Evolutionary conservation across 2,329 filamentous ascomycete species (phyloP).

Genomic region (Paraphoma sp.): DNA sequence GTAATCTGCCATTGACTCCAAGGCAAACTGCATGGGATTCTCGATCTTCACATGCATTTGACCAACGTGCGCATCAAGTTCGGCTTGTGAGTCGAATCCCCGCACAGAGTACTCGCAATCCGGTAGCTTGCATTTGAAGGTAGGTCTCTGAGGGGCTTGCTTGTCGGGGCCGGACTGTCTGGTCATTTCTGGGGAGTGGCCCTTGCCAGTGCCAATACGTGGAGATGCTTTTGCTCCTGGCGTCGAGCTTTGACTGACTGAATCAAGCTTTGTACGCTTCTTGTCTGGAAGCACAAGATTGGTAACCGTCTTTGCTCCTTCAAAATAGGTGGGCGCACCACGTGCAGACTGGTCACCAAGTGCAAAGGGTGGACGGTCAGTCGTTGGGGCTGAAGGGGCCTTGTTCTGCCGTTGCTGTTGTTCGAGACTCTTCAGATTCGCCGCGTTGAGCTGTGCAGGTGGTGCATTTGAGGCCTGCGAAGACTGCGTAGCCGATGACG

Average conservation of each 20-base stretch:
- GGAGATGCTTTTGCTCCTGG: conserved; percentile 51
- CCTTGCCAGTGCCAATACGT: conserved; percentile 43
- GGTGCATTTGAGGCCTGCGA: conserved; percentile 21
- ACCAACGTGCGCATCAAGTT: conserved; percentile 62
- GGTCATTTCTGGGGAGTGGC: conserved; percentile 54
- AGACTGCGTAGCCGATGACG: conserved; percentile 24
- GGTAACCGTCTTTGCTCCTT: conserved; percentile 57
- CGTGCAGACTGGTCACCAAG: conserved; percentile 60
- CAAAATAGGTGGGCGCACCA: conserved; percentile 64
- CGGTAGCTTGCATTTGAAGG: conserved; percentile 60
- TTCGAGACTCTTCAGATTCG: conserved; percentile 50
- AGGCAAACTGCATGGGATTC: conserved; percentile 62
- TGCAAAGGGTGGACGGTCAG: conserved; percentile 60
- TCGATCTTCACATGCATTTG: conserved; percentile 61
- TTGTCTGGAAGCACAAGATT: conserved; percentile 64
- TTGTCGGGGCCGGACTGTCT: conserved; percentile 52
- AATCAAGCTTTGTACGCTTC: conserved; percentile 62
- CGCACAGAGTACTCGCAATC: conserved; percentile 61
- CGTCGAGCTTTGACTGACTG: conserved; percentile 50
- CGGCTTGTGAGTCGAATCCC: conserved; percentile 62
- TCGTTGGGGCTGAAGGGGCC: conserved; percentile 57
- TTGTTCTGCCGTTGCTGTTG: conserved; percentile 57
- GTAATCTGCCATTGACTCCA: conserved; percentile 59
- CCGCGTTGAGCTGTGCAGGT: conserved; percentile 44
- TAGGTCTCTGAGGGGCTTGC: conserved; percentile 52